phyloP scores from a whole-genome alignment of 495 filamentous ascomycete species.

The Tuber magnatum region DNA sequence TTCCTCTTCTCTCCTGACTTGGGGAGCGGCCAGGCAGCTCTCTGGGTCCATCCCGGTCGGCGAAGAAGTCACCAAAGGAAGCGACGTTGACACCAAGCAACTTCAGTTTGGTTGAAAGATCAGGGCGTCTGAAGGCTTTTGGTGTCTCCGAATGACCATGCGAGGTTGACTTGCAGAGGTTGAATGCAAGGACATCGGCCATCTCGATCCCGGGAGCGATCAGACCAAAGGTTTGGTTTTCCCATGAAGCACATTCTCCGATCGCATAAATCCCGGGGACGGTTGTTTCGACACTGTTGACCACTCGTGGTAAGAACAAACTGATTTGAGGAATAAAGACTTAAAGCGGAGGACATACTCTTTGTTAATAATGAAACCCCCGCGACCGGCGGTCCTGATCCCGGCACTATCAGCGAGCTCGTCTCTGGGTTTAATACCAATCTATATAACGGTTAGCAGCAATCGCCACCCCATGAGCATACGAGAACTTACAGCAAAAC shows the following conservation, averaged over 20 bases:
- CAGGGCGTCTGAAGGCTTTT: constrained; percentile 70
- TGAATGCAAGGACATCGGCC: constrained; percentile 93
- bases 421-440: constrained; percentile 79
- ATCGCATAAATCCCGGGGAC: constrained; percentile 75
- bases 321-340: not conserved
- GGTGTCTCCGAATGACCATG: constrained; percentile 67
- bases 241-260: constrained; percentile 92
- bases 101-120: constrained; percentile 91
- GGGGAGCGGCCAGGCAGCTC: constrained; percentile 54
- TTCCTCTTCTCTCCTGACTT: constrained; percentile 37
- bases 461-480: constrained; percentile 16
- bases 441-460: constrained; percentile 41
- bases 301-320: not conserved
- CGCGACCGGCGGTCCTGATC: constrained; percentile 66
- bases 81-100: constrained; percentile 89
- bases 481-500: constrained; percentile 62
- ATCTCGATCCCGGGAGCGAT: constrained; percentile 94
- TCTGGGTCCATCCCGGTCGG: constrained; percentile 79
- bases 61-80: constrained; percentile 94
- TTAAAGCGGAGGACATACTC: constrained; percentile 39
- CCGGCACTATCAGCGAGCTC: constrained; percentile 65
- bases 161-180: constrained; percentile 52
- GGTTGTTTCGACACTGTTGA: constrained; percentile 60
- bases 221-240: constrained; percentile 85
- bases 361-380: constrained; percentile 68